These are phyloP conservation scores for Colletotrichum navitas DNA, from an alignment of 2,329 filamentous ascomycete species.

Conservation along the genomic window DNA sequence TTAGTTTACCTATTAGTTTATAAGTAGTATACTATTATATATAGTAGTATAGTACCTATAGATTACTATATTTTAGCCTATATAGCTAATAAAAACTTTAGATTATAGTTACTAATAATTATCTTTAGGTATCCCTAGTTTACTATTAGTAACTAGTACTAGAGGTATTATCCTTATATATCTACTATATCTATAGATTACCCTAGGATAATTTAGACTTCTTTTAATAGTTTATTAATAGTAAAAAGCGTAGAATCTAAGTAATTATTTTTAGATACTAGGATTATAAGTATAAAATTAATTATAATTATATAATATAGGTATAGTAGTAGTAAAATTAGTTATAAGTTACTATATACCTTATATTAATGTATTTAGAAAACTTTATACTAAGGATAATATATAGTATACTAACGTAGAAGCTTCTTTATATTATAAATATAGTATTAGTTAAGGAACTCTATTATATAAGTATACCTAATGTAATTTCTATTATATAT, in stretches of 20 bases:
- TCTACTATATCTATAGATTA: neutral
- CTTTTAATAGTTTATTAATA: neutral
- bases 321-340: neutral
- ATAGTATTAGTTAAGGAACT: neutral
- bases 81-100: neutral
- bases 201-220: neutral
- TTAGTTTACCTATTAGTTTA: neutral
- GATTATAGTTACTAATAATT: neutral
- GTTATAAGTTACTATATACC: neutral
- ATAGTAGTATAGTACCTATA: neutral
- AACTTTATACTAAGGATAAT: neutral
- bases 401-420: neutral
- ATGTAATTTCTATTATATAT: no score
- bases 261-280: neutral
- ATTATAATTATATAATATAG: neutral
- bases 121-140: neutral
- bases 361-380: neutral
- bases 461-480: no score
- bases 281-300: neutral
- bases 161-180: neutral
- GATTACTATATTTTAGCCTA: neutral
- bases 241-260: neutral
- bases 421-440: neutral
- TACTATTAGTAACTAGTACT: neutral
- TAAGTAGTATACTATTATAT: neutral